These are phyloP conservation scores for Trichoderma gamsii DNA, from an alignment of 495 filamentous ascomycete species.

Conservation along the genomic window DNA sequence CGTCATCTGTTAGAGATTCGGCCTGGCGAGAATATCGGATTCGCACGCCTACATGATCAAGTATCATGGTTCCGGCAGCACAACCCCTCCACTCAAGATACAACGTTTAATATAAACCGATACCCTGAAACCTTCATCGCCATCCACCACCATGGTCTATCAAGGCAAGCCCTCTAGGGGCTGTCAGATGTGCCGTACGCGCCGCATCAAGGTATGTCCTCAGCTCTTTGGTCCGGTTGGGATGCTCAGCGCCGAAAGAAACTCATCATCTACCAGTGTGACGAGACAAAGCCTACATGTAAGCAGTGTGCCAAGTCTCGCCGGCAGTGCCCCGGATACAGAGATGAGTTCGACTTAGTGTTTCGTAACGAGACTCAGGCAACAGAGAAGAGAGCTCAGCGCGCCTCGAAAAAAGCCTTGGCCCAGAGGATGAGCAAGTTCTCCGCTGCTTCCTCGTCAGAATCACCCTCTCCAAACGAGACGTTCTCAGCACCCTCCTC, in stretches of 20 bases:
- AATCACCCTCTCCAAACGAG: not conserved
- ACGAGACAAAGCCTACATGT: constrained; percentile 62
- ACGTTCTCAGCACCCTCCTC: not conserved
- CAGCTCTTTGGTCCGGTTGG: not conserved
- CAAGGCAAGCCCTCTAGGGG: constrained; percentile 67
- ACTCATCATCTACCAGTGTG: constrained; percentile 44
- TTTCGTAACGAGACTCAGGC: constrained; percentile 61
- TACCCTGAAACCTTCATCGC: not conserved
- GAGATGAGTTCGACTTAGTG: constrained; percentile 61
- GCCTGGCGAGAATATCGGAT: not conserved
- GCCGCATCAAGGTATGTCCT: constrained; percentile 62
- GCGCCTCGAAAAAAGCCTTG: constrained; percentile 29
- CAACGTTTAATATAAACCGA: not conserved
- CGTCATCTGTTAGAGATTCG: not conserved
- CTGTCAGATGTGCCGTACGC: constrained; percentile 64
- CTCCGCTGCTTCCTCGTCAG: not conserved
- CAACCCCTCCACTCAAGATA: not conserved
- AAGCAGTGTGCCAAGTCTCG: constrained; percentile 62
- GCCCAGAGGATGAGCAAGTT: constrained; percentile 20
- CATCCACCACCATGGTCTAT: constrained; percentile 55
- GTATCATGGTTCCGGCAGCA: not conserved
- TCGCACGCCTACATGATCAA: not conserved
- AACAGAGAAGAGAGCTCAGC: constrained; percentile 46
- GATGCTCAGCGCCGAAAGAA: not conserved
- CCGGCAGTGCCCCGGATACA: constrained; percentile 62